Evolutionary conservation across 129 eudicot genomes (phyloP).

Genomic region (Flaveria linearis): DNA sequence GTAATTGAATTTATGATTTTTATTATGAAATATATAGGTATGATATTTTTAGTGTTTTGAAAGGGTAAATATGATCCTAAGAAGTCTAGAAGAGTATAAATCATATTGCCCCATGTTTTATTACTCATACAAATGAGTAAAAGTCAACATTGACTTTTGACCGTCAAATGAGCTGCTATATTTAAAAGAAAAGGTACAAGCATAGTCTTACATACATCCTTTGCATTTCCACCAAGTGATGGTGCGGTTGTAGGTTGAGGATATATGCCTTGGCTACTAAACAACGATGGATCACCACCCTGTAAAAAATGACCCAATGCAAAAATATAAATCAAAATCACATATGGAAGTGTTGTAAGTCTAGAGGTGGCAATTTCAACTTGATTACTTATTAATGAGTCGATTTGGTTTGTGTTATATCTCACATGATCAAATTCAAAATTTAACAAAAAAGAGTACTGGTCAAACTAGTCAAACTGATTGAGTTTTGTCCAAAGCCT

Average conservation of each 20-base stretch:
- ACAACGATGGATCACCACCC: constrained; percentile 77
- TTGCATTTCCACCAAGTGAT: constrained; percentile 66
- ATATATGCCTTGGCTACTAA: constrained; percentile 91
- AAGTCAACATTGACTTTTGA: constrained; percentile 17
- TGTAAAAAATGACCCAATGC: constrained; percentile 24
- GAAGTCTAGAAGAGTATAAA: background rate
- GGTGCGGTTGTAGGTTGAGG: constrained; percentile 85
- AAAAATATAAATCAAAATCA: background rate
- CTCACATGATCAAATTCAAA: background rate
- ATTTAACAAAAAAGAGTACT: background rate
- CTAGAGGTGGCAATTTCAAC: background rate
- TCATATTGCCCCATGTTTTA: background rate
- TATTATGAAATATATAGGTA: background rate
- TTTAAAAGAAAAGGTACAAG: constrained; percentile 11
- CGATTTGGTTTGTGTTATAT: background rate
- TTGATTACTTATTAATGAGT: background rate
- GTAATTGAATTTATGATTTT: background rate
- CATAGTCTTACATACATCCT: constrained; percentile 69
- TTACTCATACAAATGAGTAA: background rate
- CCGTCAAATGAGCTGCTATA: background rate
- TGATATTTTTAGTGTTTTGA: background rate
- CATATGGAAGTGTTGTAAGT: background rate
- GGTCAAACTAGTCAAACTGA: background rate
- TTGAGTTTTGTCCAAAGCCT: background rate
- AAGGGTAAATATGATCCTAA: background rate